Conservation (phyloP, 176 grass and related monocot species). For the Pharus latifolius region DNA sequence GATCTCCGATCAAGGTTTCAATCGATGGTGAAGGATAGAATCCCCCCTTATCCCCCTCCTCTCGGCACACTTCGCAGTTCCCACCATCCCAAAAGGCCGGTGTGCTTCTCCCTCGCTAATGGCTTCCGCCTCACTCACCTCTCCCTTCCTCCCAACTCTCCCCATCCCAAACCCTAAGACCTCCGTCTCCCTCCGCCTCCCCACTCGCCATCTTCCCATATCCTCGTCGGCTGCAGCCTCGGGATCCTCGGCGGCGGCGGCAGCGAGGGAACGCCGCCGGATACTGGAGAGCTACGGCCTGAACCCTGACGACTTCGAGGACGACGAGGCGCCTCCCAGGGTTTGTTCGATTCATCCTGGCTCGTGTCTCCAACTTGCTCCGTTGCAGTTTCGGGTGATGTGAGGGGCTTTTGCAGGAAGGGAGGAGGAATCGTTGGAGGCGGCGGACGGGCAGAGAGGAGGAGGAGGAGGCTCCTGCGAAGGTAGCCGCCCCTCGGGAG, state of each 20-base stretch:
- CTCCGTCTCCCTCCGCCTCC: not conserved
- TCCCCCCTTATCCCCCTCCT: slow-evolving; percentile 7
- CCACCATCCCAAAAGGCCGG: too few species aligned
- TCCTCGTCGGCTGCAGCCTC: not conserved
- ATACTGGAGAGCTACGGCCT: slow-evolving; percentile 64
- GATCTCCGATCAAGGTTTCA: too few species aligned
- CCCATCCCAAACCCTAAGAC: not conserved
- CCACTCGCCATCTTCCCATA: not conserved
- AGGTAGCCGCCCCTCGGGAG: slow-evolving; percentile 33
- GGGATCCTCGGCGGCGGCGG: slow-evolving; percentile 1
- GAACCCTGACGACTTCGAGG: slow-evolving; percentile 48
- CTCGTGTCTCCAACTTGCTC: not conserved
- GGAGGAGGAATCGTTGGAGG: slow-evolving; percentile 13
- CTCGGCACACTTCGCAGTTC: not conserved
- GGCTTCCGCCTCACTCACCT: slow-evolving; percentile 30
- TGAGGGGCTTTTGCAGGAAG: slow-evolving; percentile 1
- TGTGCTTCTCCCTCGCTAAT: slow-evolving; percentile 24
- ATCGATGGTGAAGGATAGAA: not conserved
- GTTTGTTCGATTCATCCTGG: not conserved
- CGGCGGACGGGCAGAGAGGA: slow-evolving; percentile 18
- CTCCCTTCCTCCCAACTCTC: slow-evolving; percentile 19
- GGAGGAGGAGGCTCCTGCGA: not conserved
- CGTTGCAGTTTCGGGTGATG: not conserved
- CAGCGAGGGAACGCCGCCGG: slow-evolving; percentile 27
- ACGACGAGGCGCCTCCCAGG: slow-evolving; percentile 21